These are phyloP conservation scores for Xylariaceae sp. DNA, from an alignment of 2,329 filamentous ascomycete genomes.

Conservation along the genomic window DNA sequence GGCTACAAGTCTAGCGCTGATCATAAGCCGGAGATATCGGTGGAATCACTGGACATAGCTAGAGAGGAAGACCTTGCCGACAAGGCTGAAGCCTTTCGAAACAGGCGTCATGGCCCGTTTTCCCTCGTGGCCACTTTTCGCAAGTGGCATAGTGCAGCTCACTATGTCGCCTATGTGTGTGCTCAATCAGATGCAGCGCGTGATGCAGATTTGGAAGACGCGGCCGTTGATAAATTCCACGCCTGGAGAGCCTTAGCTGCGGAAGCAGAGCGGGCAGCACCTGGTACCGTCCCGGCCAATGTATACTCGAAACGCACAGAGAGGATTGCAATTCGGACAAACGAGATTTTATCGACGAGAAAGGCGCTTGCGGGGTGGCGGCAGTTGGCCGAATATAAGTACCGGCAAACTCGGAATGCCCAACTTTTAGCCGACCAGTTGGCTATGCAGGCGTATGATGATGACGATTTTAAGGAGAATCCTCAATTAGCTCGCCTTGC, in stretches of 20 bases:
- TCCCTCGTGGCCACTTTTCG: conserved; percentile 25
- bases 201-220: conserved; percentile 25
- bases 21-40: not conserved
- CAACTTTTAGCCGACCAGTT: conserved; percentile 9
- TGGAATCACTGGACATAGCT: conserved; percentile 8
- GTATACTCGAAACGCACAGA: conserved; percentile 33
- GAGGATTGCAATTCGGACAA: conserved; percentile 28
- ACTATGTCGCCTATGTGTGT: conserved; percentile 21
- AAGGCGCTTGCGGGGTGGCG: conserved; percentile 28
- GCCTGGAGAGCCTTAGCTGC: conserved; percentile 28
- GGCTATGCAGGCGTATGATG: conserved; percentile 9
- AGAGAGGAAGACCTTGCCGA: conserved; percentile 16
- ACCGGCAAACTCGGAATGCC: conserved; percentile 18
- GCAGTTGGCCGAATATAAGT: conserved; percentile 20
- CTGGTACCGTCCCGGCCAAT: conserved; percentile 24
- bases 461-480: conserved; percentile 21
- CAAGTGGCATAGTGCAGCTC: conserved; percentile 30
- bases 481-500: conserved; percentile 30
- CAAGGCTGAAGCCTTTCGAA: conserved; percentile 28
- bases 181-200: conserved; percentile 26
- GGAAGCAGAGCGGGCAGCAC: conserved; percentile 22
- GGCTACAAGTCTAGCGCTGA: not conserved
- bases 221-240: conserved; percentile 24
- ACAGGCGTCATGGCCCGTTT: conserved; percentile 27
- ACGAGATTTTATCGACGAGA: conserved; percentile 28